Percentiles rank a stretch among this genome's conserved stretches.
phyloP scores from a whole-genome alignment of 2,329 filamentous ascomycete genomes.

The Emergomyces pasteurianus region DNA sequence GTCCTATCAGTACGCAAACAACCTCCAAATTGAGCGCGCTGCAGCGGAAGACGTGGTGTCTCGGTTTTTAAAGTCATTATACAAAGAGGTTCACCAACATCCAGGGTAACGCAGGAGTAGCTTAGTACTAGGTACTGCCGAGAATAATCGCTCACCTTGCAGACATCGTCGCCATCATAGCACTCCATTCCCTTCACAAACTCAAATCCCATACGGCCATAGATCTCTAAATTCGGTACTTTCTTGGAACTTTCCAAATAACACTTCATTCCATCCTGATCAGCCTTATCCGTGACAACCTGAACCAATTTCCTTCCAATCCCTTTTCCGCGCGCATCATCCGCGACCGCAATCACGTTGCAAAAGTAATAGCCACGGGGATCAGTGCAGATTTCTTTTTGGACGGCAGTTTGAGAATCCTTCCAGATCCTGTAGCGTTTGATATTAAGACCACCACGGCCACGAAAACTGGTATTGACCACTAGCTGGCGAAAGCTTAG shows the following conservation, averaged over 20 bases:
- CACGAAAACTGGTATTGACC: slow-evolving; percentile 54
- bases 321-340: slow-evolving; percentile 53
- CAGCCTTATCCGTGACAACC: slow-evolving; percentile 50
- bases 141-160: slow-evolving; percentile 22
- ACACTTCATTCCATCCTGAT: slow-evolving; percentile 51
- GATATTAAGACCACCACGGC: slow-evolving; percentile 55
- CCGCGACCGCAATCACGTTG: slow-evolving; percentile 60
- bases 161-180: slow-evolving; percentile 48
- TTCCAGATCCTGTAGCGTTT: slow-evolving; percentile 65
- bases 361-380: slow-evolving; percentile 61
- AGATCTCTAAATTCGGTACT: slow-evolving; percentile 58
- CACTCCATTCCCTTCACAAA: slow-evolving; percentile 53
- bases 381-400: slow-evolving; percentile 52
- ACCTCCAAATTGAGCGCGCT: neutral
- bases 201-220: slow-evolving; percentile 57
- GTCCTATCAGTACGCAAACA: neutral
- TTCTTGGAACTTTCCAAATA: slow-evolving; percentile 61
- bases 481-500: slow-evolving; percentile 53
- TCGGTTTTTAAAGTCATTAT: neutral
- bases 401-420: slow-evolving; percentile 48
- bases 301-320: slow-evolving; percentile 55
- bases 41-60: neutral
- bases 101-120: neutral
- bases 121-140: neutral
- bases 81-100: neutral